Conservation (phyloP, 345 rosid genomes). For the Passiflora organensis region DNA sequence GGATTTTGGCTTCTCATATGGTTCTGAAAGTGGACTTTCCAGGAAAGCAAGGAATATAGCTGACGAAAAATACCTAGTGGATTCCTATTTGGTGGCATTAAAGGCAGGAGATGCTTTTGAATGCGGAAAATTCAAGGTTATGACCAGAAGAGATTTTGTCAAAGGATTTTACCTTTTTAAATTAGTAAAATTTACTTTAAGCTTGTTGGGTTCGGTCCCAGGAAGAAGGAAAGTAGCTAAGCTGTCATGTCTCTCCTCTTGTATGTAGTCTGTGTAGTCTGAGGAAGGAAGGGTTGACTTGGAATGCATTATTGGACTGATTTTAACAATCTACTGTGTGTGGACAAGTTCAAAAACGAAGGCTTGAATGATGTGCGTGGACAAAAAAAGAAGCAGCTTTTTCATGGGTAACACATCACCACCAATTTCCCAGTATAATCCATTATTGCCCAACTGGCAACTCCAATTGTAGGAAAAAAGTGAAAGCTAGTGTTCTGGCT, state of each 20-base stretch:
- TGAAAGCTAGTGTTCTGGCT: no score
- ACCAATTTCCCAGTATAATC: neutral
- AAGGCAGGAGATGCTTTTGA: neutral
- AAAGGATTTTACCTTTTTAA: neutral
- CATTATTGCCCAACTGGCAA: no score
- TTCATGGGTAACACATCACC: neutral
- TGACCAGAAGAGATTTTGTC: neutral
- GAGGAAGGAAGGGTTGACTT: neutral
- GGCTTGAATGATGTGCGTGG: slow-evolving; percentile 6
- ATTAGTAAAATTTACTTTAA: no score
- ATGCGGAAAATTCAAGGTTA: slow-evolving; percentile 6
- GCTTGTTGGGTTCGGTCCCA: no score
- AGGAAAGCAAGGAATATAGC: no score
- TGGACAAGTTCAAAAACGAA: slow-evolving; percentile 1
- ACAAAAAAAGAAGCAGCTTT: neutral
- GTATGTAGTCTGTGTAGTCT: no score
- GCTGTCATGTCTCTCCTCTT: no score
- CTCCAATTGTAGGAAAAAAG: no score
- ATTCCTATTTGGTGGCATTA: neutral
- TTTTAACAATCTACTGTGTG: neutral
- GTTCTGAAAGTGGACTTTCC: no score
- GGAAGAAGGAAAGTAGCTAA: no score
- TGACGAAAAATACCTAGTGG: neutral
- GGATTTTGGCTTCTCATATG: no score
- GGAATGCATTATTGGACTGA: neutral